Evolutionary conservation across 768 basidiomycete species (phyloP).

Genomic region (Tricholoma furcatifolium): DNA sequence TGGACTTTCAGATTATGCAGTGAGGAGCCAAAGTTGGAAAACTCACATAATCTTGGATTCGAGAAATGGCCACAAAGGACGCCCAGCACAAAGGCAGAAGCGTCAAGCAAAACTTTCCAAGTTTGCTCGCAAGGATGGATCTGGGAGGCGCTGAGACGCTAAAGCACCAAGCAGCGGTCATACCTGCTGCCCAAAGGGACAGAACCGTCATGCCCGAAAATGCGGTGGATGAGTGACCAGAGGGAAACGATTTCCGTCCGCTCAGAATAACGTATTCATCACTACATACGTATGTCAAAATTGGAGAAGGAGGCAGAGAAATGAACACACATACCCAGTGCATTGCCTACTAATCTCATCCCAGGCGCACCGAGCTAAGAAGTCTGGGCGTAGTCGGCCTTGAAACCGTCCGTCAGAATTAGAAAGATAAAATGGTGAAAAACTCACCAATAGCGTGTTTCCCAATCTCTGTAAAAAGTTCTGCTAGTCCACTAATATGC

Average conservation of each 20-base stretch:
- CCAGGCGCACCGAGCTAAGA: conserved; percentile 65
- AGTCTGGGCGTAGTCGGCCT: conserved; percentile 65
- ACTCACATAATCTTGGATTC: conserved; percentile 65
- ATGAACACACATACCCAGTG: conserved; percentile 45
- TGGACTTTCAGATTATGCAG: neutral
- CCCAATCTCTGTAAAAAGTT: conserved; percentile 46
- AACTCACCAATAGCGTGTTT: conserved; percentile 58
- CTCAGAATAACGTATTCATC: conserved; percentile 38
- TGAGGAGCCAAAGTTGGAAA: neutral
- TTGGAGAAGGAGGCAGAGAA: neutral
- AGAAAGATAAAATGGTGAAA: neutral
- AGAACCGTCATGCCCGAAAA: conserved; percentile 66
- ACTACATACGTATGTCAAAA: conserved; percentile 19
- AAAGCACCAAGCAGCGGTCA: conserved; percentile 61
- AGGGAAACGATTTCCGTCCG: conserved; percentile 65
- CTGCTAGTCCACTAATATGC: conserved; percentile 36
- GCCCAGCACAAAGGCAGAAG: conserved; percentile 56
- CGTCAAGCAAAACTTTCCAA: conserved; percentile 46
- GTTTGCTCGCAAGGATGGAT: conserved; percentile 42
- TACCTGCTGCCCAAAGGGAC: conserved; percentile 61
- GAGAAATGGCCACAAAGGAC: conserved; percentile 57
- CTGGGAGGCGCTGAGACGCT: conserved; percentile 31
- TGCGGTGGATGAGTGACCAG: conserved; percentile 67
- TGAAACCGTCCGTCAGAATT: neutral
- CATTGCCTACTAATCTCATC: conserved; percentile 44